Evolutionary conservation across 116 monocot species (phyloP).

Genomic region (Dioscorea cayenensis): DNA sequence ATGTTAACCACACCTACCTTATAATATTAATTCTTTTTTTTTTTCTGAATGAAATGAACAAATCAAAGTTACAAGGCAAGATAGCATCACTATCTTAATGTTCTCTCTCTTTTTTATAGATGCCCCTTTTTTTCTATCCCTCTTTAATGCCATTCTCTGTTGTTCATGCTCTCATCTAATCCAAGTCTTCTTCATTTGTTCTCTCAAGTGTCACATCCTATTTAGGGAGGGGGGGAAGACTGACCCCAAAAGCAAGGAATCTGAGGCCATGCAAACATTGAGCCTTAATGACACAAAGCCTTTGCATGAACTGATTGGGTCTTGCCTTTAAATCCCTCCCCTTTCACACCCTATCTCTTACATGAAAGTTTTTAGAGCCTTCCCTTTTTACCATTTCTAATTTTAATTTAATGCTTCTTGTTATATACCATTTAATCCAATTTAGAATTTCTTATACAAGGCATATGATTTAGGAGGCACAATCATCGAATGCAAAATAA

Average conservation of each 20-base stretch:
- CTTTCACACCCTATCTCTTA: neutral
- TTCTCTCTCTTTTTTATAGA: neutral
- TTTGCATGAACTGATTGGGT: constrained; percentile 20
- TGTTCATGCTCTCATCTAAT: neutral
- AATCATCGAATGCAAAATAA: too few species aligned
- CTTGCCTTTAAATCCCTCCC: neutral
- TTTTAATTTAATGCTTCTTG: too few species aligned
- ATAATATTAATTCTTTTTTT: too few species aligned
- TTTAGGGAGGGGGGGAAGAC: constrained; percentile 6
- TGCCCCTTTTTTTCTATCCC: neutral
- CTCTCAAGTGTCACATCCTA: constrained; percentile 18
- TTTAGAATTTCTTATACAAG: too few species aligned
- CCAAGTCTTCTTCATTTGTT: constrained; percentile 10
- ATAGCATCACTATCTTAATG: constrained; percentile 1
- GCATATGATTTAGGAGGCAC: too few species aligned
- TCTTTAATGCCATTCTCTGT: constrained; percentile 1
- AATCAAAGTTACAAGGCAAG: neutral
- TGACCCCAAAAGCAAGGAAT: constrained; percentile 27
- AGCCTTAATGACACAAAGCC: constrained; percentile 5
- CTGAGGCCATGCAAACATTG: constrained; percentile 15
- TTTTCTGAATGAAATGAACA: too few species aligned
- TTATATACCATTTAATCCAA: too few species aligned
- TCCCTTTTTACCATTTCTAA: too few species aligned
- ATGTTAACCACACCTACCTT: constrained; percentile 2
- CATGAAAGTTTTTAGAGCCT: too few species aligned